Conservation (phyloP, 441 rosid genomes). For the Brassica balearica region DNA sequence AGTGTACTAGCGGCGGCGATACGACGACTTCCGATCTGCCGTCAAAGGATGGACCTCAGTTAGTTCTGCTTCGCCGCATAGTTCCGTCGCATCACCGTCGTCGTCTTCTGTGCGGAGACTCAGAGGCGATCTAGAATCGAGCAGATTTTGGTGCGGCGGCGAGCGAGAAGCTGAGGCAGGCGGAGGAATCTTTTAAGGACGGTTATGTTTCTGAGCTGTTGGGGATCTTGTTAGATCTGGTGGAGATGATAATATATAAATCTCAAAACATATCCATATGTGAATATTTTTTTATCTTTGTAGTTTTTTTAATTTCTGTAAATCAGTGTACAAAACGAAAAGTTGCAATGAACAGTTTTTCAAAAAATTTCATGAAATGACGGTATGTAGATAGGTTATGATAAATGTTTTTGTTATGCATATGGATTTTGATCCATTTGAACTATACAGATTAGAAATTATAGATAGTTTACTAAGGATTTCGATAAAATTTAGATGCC, state of each 20-base stretch:
- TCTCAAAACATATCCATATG: not conserved
- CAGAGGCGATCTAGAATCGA: slow-evolving; percentile 52
- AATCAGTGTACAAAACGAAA: not conserved
- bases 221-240: slow-evolving; percentile 65
- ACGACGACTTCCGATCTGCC: slow-evolving; percentile 18
- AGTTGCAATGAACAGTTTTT: not conserved
- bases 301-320: not conserved
- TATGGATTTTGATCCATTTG: no score
- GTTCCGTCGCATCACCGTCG: slow-evolving; percentile 37
- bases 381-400: no score
- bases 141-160: slow-evolving; percentile 41
- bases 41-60: slow-evolving; percentile 19
- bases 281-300: slow-evolving; percentile 1
- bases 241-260: not conserved
- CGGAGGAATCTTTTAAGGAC: slow-evolving; percentile 79
- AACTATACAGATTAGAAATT: no score
- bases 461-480: no score
- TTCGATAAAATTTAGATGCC: no score
- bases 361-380: not conserved
- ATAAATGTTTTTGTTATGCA: no score
- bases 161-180: slow-evolving; percentile 53
- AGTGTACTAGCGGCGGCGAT: slow-evolving; percentile 49
- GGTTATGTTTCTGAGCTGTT: slow-evolving; percentile 84
- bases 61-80: slow-evolving; percentile 38
- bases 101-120: slow-evolving; percentile 52